Percentiles rank a stretch among this genome's conserved stretches.
Conservation (phyloP, 2,329 filamentous ascomycete species). For the Pseudogymnoascus sp. region DNA sequence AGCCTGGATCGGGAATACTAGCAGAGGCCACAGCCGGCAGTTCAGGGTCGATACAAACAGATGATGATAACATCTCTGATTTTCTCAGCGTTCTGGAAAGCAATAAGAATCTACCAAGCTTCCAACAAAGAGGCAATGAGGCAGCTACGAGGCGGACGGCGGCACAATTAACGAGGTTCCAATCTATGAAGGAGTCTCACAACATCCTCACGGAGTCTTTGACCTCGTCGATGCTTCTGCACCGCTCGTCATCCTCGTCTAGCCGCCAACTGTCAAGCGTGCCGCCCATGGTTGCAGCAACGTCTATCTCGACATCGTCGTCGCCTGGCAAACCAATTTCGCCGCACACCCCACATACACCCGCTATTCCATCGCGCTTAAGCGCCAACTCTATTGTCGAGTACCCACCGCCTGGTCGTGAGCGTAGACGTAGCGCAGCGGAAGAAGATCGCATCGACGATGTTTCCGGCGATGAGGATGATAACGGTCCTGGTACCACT, state of each 20-base stretch:
- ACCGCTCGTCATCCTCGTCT: conserved; percentile 70
- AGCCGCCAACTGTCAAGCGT: conserved; percentile 52
- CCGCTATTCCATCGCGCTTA: conserved; percentile 85
- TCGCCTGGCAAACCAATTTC: conserved; percentile 87
- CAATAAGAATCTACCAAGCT: conserved; percentile 76
- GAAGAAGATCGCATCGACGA: conserved; percentile 21
- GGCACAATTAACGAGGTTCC: conserved; percentile 75
- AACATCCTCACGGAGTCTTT: conserved; percentile 86
- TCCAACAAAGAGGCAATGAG: conserved; percentile 61
- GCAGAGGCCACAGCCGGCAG: conserved; percentile 60
- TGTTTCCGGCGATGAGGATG: conserved; percentile 20
- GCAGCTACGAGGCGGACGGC: conserved; percentile 66
- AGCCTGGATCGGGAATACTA: conserved; percentile 72
- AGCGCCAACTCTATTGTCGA: conserved; percentile 83
- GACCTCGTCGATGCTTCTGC: conserved; percentile 78
- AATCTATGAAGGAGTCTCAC: conserved; percentile 82
- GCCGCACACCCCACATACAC: conserved; percentile 84
- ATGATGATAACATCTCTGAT: conserved; percentile 88
- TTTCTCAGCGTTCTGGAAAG: conserved; percentile 85
- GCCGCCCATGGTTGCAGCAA: conserved; percentile 59
- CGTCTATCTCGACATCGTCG: conserved; percentile 74
- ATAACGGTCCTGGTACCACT: conserved; percentile 46
- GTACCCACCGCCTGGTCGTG: conserved; percentile 37
- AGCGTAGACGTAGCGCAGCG: conserved; percentile 17
- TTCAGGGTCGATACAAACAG: conserved; percentile 60